Conservation (phyloP, 2,329 filamentous ascomycete species). For the Beauveria australis region DNA sequence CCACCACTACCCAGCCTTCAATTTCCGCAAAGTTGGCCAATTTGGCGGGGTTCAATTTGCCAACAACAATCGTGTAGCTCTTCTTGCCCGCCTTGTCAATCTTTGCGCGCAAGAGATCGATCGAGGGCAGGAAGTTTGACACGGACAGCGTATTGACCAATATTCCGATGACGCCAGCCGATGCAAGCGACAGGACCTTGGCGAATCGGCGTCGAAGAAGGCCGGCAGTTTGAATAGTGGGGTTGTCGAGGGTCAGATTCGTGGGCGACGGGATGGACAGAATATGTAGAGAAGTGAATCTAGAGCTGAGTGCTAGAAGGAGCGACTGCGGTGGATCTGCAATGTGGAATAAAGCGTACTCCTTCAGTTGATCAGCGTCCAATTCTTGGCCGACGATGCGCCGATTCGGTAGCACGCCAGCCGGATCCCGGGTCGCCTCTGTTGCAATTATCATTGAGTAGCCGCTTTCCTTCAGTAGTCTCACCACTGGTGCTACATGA, state of each 20-base stretch:
- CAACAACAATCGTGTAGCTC: conserved; percentile 91
- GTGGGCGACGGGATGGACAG: conserved; percentile 55
- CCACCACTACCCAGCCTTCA: conserved; percentile 93
- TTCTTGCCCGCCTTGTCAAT: conserved; percentile 84
- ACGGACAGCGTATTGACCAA: conserved; percentile 93
- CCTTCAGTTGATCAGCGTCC: conserved; percentile 40
- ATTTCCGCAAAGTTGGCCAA: conserved; percentile 94
- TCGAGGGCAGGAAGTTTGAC: conserved; percentile 76
- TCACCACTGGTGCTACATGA: conserved; percentile 55
- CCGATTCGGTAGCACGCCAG: conserved; percentile 76
- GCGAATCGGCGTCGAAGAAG: conserved; percentile 80
- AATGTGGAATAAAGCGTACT: conserved; percentile 78
- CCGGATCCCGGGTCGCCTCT: conserved; percentile 66
- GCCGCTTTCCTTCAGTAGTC: conserved; percentile 49
- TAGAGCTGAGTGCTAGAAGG: conserved; percentile 77
- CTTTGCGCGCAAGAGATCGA: conserved; percentile 61
- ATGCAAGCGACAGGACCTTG: conserved; percentile 70
- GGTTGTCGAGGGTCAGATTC: conserved; percentile 40
- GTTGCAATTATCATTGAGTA: conserved; percentile 65
- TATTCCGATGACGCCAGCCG: conserved; percentile 81
- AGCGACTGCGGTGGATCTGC: conserved; percentile 72
- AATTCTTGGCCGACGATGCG: conserved; percentile 43
- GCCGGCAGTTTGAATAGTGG: conserved; percentile 37
- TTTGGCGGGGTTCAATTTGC: conserved; percentile 92
- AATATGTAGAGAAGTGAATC: conserved; percentile 70